Evolutionary conservation across 2,329 filamentous ascomycete genomes (phyloP).

Genomic region (Arachnopeziza araneosa): DNA sequence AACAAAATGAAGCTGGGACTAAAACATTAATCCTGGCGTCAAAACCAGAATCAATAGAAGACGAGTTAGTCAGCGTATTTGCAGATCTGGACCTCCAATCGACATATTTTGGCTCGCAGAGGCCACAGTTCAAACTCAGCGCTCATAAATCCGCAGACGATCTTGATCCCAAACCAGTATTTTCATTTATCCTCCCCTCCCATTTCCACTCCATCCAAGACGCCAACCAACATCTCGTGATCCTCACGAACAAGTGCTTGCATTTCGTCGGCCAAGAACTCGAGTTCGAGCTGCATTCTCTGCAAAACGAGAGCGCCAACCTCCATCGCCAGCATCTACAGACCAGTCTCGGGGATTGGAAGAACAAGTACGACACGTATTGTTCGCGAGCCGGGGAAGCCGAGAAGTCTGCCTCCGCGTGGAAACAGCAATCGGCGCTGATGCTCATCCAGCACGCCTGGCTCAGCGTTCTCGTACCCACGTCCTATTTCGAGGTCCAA

Average conservation of each 20-base stretch:
- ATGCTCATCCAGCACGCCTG: not conserved
- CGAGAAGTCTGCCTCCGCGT: not conserved
- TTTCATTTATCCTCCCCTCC: not conserved
- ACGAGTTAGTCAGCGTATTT: not conserved
- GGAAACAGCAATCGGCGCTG: not conserved
- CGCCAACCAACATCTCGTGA: slow-evolving; percentile 1
- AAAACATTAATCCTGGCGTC: not conserved
- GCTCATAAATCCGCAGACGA: not conserved
- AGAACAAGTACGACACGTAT: not conserved
- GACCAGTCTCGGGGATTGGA: not conserved
- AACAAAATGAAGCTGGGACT: no score
- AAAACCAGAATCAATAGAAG: not conserved
- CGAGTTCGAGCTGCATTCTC: not conserved
- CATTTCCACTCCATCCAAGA: not conserved
- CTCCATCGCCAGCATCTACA: not conserved
- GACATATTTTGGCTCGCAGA: not conserved
- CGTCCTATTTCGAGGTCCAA: not conserved
- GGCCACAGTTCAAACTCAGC: not conserved
- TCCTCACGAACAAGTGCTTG: slow-evolving; percentile 1
- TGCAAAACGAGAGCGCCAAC: not conserved
- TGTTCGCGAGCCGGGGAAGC: not conserved
- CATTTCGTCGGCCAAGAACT: not conserved
- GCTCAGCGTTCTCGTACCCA: not conserved
- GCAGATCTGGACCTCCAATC: not conserved
- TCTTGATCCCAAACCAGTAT: not conserved